Base-by-base conservation (phyloP, 129 eudicot genomes). In the Solidago caesia region DNA sequence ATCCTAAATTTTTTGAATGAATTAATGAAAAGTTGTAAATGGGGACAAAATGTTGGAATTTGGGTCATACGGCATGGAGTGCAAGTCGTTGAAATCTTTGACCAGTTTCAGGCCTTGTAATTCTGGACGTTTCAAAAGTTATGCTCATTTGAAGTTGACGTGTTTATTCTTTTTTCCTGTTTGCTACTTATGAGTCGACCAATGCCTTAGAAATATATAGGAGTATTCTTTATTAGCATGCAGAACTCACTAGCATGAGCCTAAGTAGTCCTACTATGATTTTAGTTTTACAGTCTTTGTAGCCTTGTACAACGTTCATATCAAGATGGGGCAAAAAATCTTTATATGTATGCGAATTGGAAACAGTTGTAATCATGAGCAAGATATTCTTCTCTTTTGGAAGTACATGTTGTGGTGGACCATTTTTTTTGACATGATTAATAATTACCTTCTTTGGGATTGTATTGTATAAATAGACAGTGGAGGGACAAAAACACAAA, bases 401-500 rank as follows among this genome's bases (percentile, higher is more conserved):
- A 1, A 14, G 70, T 27, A 44, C 16, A 46, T 61, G 27, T 21
- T 16, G 45, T 57, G 47, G 51, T 44, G 64, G n/a, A 14, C 29
- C 1, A 11, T 63, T 33, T 39, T 2, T 45, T 41, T 59, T 61
- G 60, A 63, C 26, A 62, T n/a, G 12, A 44, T 71, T 4, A 65
- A 52, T 4, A 44, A 29, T 53, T 64, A 62, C 67, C 29, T 53
- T 43, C 13, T 57, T 43, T 71, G 71, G 51, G 77, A 48, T 75
- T 79, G 21, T 21, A 48, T 75, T 79, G 21, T 21, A 68, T 45
- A 52, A 57, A 27, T 75, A 94, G 99, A 94, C 99, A 1, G 93
- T 94, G 48, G 99, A 89, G 80, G 97, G 88, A 21, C 94, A 91
- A 71, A 94, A 94, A 59, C 86, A 77, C 16, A 91, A 77, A 79